A percentile compares a stretch with the other conserved stretches of the same genome.
phyloP scores from a whole-genome alignment of 257 asterid genomes.

The Gentiana macrophylla region DNA sequence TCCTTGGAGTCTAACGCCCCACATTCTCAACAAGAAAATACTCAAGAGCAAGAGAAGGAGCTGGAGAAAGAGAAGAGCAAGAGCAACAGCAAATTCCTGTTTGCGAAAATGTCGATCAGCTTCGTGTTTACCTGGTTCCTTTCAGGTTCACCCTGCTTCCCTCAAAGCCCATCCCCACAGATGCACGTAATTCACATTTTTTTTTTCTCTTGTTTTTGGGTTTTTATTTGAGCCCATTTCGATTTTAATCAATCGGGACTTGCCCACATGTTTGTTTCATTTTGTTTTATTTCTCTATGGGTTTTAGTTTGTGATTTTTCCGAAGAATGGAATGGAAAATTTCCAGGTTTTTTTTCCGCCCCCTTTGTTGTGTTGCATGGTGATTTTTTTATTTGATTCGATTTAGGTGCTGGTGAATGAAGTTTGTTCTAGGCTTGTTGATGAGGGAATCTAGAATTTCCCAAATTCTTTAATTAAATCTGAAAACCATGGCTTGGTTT shows the following conservation, averaged over 20 bases:
- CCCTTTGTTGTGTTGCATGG: background rate
- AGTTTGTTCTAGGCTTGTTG: no score
- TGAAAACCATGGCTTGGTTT: no score
- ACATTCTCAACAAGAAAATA: constrained; percentile 3
- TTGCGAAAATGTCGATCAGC: constrained; percentile 40
- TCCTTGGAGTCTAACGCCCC: constrained; percentile 20
- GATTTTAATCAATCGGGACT: background rate
- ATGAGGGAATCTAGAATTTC: no score
- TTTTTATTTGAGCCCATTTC: background rate
- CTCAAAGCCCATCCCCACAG: background rate
- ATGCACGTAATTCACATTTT: background rate
- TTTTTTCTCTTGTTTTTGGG: background rate
- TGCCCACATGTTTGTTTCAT: background rate
- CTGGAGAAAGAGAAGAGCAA: constrained; percentile 18
- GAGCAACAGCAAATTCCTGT: constrained; percentile 31
- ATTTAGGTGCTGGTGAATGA: no score
- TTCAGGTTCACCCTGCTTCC: constrained; percentile 38
- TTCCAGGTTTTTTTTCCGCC: no score
- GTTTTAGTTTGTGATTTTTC: no score
- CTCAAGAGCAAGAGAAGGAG: constrained; percentile 23
- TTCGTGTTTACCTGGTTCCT: constrained; percentile 72
- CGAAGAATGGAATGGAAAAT: no score
- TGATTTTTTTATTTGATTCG: background rate
- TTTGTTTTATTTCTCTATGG: no score
- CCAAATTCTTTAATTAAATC: no score